Conservation (phyloP, 345 rosid genomes). For the Rubroshorea leprosula region DNA sequence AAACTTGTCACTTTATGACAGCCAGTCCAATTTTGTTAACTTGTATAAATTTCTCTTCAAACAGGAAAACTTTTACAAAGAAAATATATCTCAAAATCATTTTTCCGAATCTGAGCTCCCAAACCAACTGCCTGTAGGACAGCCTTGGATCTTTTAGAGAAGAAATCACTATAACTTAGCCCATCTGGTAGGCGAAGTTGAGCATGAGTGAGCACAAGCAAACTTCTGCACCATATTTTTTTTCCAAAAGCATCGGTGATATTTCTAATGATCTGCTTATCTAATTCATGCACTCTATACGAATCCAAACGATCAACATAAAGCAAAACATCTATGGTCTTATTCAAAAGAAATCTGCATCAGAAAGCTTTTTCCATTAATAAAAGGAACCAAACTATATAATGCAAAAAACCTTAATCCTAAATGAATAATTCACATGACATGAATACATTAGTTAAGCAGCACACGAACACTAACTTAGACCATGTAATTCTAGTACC, state of each 20-base stretch:
- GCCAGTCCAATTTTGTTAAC: neutral
- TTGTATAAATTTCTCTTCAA: neutral
- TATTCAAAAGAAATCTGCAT: constrained; percentile 72
- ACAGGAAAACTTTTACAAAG: neutral
- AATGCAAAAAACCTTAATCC: neutral
- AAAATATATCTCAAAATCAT: constrained; percentile 44
- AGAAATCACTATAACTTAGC: constrained; percentile 52
- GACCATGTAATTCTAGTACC: constrained; percentile 7
- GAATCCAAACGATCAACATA: constrained; percentile 76
- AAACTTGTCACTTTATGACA: neutral
- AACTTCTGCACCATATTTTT: constrained; percentile 67
- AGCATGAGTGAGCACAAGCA: constrained; percentile 84
- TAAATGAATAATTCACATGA: too few relatives aligned
- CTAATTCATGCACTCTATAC: constrained; percentile 87
- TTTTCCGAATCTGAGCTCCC: constrained; percentile 55
- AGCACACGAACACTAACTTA: too few relatives aligned
- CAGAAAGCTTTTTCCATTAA: neutral
- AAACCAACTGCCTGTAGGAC: constrained; percentile 47
- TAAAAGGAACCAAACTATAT: neutral
- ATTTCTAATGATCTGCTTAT: constrained; percentile 65
- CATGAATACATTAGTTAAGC: too few relatives aligned
- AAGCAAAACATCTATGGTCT: constrained; percentile 66
- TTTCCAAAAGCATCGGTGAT: constrained; percentile 73
- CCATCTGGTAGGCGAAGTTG: constrained; percentile 80
- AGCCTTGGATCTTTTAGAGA: constrained; percentile 64